Evolutionary conservation across 2,329 filamentous ascomycete genomes (phyloP), one percentile per base, ranked within the genome.

Genomic region (Coleophoma eucalyptorum): DNA sequence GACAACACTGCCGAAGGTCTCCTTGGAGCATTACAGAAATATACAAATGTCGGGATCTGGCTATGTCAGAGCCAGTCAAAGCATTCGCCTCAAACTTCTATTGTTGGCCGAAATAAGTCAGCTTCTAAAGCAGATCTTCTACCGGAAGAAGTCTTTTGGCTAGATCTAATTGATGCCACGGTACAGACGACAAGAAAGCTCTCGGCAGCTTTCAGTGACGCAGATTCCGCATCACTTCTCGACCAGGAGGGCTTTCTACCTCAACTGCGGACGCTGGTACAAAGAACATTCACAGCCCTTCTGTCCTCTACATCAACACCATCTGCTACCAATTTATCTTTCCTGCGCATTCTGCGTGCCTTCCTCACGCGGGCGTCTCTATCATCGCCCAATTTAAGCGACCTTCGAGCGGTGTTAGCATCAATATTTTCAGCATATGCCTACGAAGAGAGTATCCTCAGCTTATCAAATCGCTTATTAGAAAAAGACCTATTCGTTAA

Each of bases 381-480:
- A 20, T 84, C 86, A 16, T 95, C 91, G 0, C 92, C 94, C 0
- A 95, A 89, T 12, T 76, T 99, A 2, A 86, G 90, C 1, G 91
- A 97, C 65, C 78, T 99, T 3, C 87, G 94, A 42, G 81, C 82
- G 6, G 92, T 97, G 1, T 79, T 99, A 2, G 77, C 83, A 1
- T 94, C 92, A 12, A 93, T 99, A 50, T 97, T 99, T 70, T 85
- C 93, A 0, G 93, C 94, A 0, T 99, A 99, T 66, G 87, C 91
- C 0, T 97, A 97, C 65, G 94, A 99, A 68, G 89, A 93, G 66
- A 92, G 89, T 0, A 89, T 99, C 15, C 78, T 99, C 18, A 78
- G 81, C 2, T 80, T 99, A 3, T 90, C 94, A 1, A 96, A 93
- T 65, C 80, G 87, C 4, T 83, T 99, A 50, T 77, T 99, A 0